Conservation (phyloP, 352 stramenopile genomes). For the Globisporangium cylindrosporum region DNA sequence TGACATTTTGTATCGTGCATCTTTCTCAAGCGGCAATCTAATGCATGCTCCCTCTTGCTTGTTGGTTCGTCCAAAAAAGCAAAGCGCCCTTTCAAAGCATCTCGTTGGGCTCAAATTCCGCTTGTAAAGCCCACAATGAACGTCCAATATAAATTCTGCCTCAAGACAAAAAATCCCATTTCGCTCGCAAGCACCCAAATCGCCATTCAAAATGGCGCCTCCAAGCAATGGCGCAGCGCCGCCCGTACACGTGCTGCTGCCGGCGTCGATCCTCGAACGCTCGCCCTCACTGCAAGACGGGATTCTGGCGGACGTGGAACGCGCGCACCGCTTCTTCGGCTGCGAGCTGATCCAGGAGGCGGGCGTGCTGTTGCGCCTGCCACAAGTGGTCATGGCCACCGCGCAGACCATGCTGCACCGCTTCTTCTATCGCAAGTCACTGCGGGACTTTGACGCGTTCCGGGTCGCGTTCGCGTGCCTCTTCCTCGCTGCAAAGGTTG, state of each 20-base stretch:
- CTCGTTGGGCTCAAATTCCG: no score
- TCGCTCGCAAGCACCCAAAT: neutral
- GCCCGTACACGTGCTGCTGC: constrained; percentile 43
- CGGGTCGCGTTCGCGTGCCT: constrained; percentile 85
- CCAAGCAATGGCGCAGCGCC: neutral
- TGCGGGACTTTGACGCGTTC: constrained; percentile 88
- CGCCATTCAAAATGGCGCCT: neutral
- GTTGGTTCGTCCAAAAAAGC: no score
- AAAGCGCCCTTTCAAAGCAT: no score
- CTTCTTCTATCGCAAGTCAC: constrained; percentile 88
- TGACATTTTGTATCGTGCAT: no score
- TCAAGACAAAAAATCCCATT: neutral
- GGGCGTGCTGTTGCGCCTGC: constrained; percentile 79
- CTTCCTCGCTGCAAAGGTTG: constrained; percentile 88
- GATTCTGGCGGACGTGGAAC: constrained; percentile 30
- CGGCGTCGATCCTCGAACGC: constrained; percentile 28
- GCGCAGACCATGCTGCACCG: constrained; percentile 90
- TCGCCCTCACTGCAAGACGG: constrained; percentile 59
- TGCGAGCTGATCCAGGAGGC: constrained; percentile 91
- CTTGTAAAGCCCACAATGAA: neutral
- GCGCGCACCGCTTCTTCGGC: constrained; percentile 77
- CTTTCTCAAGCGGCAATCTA: no score
- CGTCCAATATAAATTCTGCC: neutral
- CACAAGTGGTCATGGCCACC: constrained; percentile 89
- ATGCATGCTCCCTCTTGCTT: no score